phyloP scores from a whole-genome alignment of 2,329 filamentous ascomycete species.

The Thermothelomyces thermophilus region DNA sequence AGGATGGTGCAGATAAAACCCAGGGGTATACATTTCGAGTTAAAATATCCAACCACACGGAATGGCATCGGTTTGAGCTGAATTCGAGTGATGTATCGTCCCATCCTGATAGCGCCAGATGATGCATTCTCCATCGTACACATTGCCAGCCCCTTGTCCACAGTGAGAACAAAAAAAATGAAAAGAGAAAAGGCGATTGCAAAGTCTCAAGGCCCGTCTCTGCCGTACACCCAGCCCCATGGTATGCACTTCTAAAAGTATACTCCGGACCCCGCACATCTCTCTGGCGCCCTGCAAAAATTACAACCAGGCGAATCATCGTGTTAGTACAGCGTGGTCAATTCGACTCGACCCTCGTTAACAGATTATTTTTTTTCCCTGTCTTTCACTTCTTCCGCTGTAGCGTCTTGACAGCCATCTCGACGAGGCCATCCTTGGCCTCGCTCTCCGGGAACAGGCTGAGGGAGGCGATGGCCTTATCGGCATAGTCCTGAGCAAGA shows the following conservation, averaged over 20 bases:
- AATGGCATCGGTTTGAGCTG: conserved; percentile 5
- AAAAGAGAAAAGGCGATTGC: no score
- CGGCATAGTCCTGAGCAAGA: conserved; percentile 82
- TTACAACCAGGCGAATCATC: background rate
- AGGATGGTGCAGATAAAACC: background rate
- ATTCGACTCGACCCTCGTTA: no score
- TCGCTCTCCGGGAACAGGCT: conserved; percentile 84
- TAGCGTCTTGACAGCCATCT: conserved; percentile 92
- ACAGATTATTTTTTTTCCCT: no score
- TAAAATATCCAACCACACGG: background rate
- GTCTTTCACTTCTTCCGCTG: conserved; percentile 69
- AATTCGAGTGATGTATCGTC: conserved; percentile 5
- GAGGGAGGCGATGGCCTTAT: conserved; percentile 82
- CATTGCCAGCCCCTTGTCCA: background rate
- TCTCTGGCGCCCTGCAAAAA: background rate
- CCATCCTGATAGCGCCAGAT: conserved; percentile 10
- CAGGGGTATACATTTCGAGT: background rate
- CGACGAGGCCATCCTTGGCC: conserved; percentile 81
- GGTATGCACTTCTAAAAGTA: conserved; percentile 10
- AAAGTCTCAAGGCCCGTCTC: background rate
- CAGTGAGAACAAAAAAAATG: no score
- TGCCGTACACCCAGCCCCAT: conserved; percentile 12
- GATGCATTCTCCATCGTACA: conserved; percentile 14
- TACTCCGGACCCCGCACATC: background rate
- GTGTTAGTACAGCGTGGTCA: conserved; percentile 13